These are phyloP conservation scores for Sutorius australiensis DNA, from an alignment of 768 basidiomycete genomes.

Conservation along the genomic window DNA sequence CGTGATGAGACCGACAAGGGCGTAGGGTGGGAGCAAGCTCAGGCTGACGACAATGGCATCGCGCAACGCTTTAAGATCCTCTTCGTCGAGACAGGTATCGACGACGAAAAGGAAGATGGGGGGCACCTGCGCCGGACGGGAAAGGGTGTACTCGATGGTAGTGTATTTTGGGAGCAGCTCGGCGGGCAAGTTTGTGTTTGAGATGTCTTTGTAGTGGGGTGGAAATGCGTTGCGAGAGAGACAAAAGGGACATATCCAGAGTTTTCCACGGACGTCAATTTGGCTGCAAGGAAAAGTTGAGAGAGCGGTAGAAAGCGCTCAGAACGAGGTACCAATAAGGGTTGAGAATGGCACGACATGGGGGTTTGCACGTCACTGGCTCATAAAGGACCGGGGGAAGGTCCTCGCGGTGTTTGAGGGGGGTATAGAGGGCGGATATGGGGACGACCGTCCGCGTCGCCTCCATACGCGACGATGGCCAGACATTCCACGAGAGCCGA, in stretches of 20 bases:
- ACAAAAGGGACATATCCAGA: conserved; percentile 99
- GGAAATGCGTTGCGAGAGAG: conserved; percentile 95
- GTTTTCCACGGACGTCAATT: conserved; percentile 96
- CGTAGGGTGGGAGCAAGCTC: conserved; percentile 88
- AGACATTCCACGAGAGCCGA: conserved; percentile 97
- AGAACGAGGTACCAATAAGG: conserved; percentile 78
- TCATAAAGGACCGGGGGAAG: conserved; percentile 96
- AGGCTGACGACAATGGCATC: conserved; percentile 95
- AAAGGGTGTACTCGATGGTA: conserved; percentile 98
- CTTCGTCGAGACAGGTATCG: conserved; percentile 93
- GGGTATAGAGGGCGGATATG: conserved; percentile 96
- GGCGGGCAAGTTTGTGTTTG: conserved; percentile 92
- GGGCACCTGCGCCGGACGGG: conserved; percentile 85
- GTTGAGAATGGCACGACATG: conserved; percentile 96
- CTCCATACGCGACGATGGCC: conserved; percentile 97
- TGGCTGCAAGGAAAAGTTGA: conserved; percentile 53
- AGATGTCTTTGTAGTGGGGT: conserved; percentile 98
- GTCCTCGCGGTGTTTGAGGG: conserved; percentile 90
- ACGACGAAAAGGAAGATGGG: conserved; percentile 97
- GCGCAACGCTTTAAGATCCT: conserved; percentile 91
- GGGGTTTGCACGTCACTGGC: conserved; percentile 97
- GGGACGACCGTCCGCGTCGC: conserved; percentile 97
- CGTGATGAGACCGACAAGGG: conserved; percentile 93
- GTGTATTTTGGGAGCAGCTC: conserved; percentile 98
- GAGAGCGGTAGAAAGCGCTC: background rate